Evolutionary conservation across 164 flowering plant genomes (phyloP).

Genomic region (Nymphaea colorata): DNA sequence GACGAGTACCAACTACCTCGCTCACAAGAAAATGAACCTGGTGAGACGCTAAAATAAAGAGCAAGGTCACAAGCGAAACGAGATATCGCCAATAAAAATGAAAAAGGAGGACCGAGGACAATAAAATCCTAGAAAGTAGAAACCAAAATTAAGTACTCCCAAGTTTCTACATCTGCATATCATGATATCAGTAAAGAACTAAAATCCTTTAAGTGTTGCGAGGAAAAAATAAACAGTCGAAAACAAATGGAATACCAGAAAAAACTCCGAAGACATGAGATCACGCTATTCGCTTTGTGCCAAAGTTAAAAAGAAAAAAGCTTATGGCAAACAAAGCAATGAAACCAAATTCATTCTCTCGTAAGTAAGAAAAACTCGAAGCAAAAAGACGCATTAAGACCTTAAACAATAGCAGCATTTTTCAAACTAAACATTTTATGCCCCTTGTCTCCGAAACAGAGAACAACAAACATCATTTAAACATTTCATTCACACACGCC

Average conservation of each 20-base stretch:
- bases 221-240: background rate
- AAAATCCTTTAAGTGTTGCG: background rate
- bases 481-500: background rate
- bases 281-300: background rate
- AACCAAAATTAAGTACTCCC: too few relatives aligned
- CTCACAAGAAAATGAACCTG: too few relatives aligned
- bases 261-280: too few relatives aligned
- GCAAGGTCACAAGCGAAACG: too few relatives aligned
- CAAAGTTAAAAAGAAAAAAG: background rate
- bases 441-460: background rate
- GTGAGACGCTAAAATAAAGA: too few relatives aligned
- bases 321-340: background rate
- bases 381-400: too few relatives aligned
- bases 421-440: background rate
- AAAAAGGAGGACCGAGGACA: too few relatives aligned
- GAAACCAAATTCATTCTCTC: background rate
- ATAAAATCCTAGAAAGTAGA: too few relatives aligned
- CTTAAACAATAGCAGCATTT: background rate
- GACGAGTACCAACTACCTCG: too few relatives aligned
- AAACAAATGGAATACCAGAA: too few relatives aligned
- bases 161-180: too few relatives aligned
- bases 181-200: background rate
- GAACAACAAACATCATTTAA: background rate
- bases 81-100: too few relatives aligned
- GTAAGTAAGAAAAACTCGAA: background rate